Evolutionary conservation across 257 asterid species (phyloP).

Genomic region (Solanum arcanum): DNA sequence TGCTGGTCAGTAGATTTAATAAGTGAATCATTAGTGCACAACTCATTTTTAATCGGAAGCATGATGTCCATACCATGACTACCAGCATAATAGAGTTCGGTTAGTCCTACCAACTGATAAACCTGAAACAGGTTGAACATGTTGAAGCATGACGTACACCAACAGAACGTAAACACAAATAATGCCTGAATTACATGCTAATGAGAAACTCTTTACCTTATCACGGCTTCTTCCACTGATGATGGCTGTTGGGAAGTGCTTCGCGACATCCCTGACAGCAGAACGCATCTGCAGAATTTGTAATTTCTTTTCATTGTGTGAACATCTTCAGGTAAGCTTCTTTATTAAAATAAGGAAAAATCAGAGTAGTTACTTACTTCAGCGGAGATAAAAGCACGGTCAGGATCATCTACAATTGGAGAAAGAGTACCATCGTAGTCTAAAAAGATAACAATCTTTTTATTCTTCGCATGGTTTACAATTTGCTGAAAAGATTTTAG

Average conservation of each 20-base stretch:
- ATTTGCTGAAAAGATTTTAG: conserved; percentile 7
- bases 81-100: conserved; percentile 13
- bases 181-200: background rate
- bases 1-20: conserved; percentile 4
- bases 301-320: background rate
- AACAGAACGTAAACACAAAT: background rate
- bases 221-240: conserved; percentile 20
- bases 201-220: background rate
- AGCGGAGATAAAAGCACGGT: conserved; percentile 11
- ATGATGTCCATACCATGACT: conserved; percentile 21
- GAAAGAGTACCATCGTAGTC: conserved; percentile 16
- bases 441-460: conserved; percentile 7
- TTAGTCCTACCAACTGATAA: conserved; percentile 10
- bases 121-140: conserved; percentile 1
- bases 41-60: background rate
- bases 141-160: no score
- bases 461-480: background rate
- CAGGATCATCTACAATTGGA: conserved; percentile 16
- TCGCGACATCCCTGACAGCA: conserved; percentile 8
- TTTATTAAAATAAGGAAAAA: background rate
- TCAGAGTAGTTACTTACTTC: conserved; percentile 1
- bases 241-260: conserved; percentile 10
- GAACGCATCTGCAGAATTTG: conserved; percentile 8
- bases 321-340: background rate
- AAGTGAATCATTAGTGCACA: background rate